Evolutionary conservation across 805 yeast genomes (phyloP), one percentile per base, ranked within the genome.

Genomic region (Lipomyces spencermartinsiae): DNA sequence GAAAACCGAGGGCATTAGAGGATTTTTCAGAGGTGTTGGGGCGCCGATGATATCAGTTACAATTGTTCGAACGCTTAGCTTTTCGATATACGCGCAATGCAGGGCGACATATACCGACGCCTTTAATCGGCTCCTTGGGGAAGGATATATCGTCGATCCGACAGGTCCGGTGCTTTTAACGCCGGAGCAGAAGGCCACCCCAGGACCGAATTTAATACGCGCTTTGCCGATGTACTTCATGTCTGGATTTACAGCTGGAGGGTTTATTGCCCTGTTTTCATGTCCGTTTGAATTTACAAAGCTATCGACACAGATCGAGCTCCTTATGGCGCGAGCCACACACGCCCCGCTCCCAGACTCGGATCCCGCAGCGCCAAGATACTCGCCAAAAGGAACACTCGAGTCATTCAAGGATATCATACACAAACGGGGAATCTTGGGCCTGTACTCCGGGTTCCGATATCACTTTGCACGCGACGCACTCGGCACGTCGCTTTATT

Each of bases 281-380:
- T 89, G 94, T 72, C 97, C 97, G 1, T 92, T 92, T 76, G 97
- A 92, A 77, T 86, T 91, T 78, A 87, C 94, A 59, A 92, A 92
- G 77, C 82, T 91, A 8, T 91, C 89, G 69, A 89, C 94, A 49
- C 97, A 92, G 77, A 85, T 92, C 51, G 88, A 81, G 72, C 65
- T 79, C 43, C 73, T 84, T 34, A 75, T 82, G 62, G 78, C 79
- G 73, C 78, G 81, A 46, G 74, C 71, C 2, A 22, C 67, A 54
- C 76, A 69, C 51, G 75, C 73, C 62, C 73, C 68, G 59, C 66
- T 68, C 66, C 80, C 63, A 78, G 85, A 66, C 66, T 76, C 64
- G 73, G 78, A 65, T 59, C 80, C 75, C 71, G 51, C 68, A 31
- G 63, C 72, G n/a, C 33, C 56, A 53, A 66, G 65, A 51, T 67